Evolutionary conservation across 495 filamentous ascomycete genomes (phyloP).

Genomic region (Cairneyella variabilis): DNA sequence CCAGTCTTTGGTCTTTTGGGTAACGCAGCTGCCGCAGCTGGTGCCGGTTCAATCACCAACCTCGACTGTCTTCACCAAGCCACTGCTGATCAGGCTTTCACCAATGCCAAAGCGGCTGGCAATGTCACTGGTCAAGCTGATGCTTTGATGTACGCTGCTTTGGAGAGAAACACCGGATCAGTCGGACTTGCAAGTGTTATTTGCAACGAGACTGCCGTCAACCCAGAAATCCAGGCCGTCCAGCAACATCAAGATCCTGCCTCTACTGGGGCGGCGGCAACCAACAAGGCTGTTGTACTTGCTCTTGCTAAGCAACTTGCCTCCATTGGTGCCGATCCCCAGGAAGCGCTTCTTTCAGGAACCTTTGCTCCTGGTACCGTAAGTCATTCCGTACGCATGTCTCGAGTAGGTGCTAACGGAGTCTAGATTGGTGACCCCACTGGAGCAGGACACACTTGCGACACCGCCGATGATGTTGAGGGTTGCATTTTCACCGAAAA

Average conservation of each 20-base stretch:
- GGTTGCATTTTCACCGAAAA: slow-evolving; percentile 63
- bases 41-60: slow-evolving; percentile 54
- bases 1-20: slow-evolving; percentile 63
- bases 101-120: slow-evolving; percentile 60
- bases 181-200: slow-evolving; percentile 51
- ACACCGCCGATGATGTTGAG: slow-evolving; percentile 41
- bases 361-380: slow-evolving; percentile 58
- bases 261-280: slow-evolving; percentile 41
- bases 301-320: slow-evolving; percentile 51
- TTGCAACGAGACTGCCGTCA: slow-evolving; percentile 56
- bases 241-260: slow-evolving; percentile 64
- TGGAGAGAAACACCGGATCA: slow-evolving; percentile 58
- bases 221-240: slow-evolving; percentile 64
- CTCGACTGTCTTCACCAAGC: slow-evolving; percentile 64
- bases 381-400: too few relatives aligned
- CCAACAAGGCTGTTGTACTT: slow-evolving; percentile 52
- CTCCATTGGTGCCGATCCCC: slow-evolving; percentile 54
- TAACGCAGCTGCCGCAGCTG: slow-evolving; percentile 52
- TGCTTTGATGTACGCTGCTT: slow-evolving; percentile 57
- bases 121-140: slow-evolving; percentile 52
- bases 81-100: slow-evolving; percentile 65
- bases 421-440: slow-evolving; percentile 47
- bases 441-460: slow-evolving; percentile 55
- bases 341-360: slow-evolving; percentile 48
- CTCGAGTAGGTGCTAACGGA: too few relatives aligned